These are phyloP conservation scores for Oryza meyeriana DNA, from an alignment of 176 grass and related monocot genomes.

Conservation along the genomic window DNA sequence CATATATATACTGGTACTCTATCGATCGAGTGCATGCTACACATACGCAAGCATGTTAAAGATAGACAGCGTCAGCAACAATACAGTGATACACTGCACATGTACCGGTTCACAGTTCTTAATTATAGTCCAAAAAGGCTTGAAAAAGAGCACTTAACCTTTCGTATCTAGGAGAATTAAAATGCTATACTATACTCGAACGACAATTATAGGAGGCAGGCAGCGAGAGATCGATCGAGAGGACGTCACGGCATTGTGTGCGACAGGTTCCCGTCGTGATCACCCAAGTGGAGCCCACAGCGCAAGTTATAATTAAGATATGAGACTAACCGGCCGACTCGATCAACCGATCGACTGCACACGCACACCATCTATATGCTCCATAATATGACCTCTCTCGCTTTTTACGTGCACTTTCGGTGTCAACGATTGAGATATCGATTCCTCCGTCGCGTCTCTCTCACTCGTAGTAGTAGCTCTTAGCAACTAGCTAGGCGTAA, in stretches of 20 bases:
- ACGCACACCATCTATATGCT: not conserved
- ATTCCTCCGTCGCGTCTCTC: constrained; percentile 35
- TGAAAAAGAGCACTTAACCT: not conserved
- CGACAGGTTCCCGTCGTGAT: constrained; percentile 56
- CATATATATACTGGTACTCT: not conserved
- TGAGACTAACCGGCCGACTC: not conserved
- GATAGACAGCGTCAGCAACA: not conserved
- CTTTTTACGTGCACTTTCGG: constrained; percentile 40
- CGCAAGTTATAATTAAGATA: not conserved
- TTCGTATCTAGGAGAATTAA: too few relatives aligned
- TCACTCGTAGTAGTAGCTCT: constrained; percentile 1
- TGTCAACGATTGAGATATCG: constrained; percentile 39
- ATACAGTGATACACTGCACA: not conserved
- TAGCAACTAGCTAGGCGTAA: not conserved
- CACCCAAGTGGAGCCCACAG: constrained; percentile 34
- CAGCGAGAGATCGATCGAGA: not conserved
- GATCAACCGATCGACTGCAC: not conserved
- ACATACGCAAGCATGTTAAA: not conserved
- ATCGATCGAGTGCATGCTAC: not conserved
- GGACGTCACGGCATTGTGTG: constrained; percentile 19
- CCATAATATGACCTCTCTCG: constrained; percentile 25
- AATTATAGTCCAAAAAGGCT: not conserved
- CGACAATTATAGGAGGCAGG: not conserved
- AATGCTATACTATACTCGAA: not conserved
- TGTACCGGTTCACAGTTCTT: not conserved